Evolutionary conservation across 768 basidiomycete genomes (phyloP), one percentile per base, ranked within the genome.

Genomic region (Boletus pseudo-olivaceus): DNA sequence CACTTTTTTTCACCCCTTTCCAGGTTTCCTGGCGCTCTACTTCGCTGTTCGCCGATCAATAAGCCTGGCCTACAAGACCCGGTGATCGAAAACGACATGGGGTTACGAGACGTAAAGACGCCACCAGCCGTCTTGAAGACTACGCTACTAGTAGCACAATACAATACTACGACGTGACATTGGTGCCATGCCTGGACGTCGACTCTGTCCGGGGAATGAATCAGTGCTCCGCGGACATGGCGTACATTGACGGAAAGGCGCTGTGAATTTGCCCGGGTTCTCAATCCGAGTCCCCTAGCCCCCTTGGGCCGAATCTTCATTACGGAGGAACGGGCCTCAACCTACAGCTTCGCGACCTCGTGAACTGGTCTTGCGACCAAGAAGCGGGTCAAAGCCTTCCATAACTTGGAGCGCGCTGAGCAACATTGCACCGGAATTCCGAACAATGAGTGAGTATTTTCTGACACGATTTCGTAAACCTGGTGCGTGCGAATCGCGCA

Each of bases 171-270:
- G 47, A 37, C 32, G 17, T 57, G 49, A 51, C 50, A 60, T 29
- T 29, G 42, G 15, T 42, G 29, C 46, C 52, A 27, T 40, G 42
- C 32, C 23, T 57, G 54, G 61, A 37, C 23, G 23, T 23, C 23
- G 23, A 23, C 23, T 17, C 53, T 63, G 54, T 63, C 64, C 19
- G 26, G 37, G 35, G 43, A 43, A 39, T 50, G 33, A 49, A 2
- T 23, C 15, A 40, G 19, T 43, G 9, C 57, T 67, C 67, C 67
- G 67, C 67, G 67, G 67, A 69, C 65, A 62, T 68, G 45, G 47
- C 11, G 12, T 15, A 7, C 50, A 42, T 53, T 39, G 30, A 32
- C 47, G 33, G 14, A 51, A 33, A 51, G 37, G 33, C 57, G 46
- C 64, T 54, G 55, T 55, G 50, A 56, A 58, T 54, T 37, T 53